Base-by-base conservation (phyloP, 2,329 filamentous ascomycete genomes). In the Elsinoe necatrix region DNA sequence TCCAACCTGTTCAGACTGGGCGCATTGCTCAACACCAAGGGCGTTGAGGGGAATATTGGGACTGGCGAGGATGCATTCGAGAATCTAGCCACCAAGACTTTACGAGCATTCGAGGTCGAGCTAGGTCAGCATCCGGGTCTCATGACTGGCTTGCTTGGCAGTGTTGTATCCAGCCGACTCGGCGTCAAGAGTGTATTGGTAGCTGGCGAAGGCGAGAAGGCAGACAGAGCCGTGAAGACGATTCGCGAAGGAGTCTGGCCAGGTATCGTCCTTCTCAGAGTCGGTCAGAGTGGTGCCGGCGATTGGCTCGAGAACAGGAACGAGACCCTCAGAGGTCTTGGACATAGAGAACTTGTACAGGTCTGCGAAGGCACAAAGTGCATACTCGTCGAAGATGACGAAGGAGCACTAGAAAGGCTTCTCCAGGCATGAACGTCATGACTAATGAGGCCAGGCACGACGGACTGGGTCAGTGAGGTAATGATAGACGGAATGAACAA, bases 111-210 rank as follows among this genome's bases (percentile, higher is more conserved):
- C 63, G 89, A 95, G 63, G 85, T 87, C 0, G 93, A 98, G 72
- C 84, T 95, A 63, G 77, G 95, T 66, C 90, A 97, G 69, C 90
- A 97, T 64, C 90, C 93, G 0, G 95, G 93, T 77, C 77, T 97
- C 1, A 97, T 95, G 71, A 85, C 88, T 0, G 87, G 87, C 3
- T 77, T 97, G 63, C 77, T 97, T 64, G 80, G 82, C 2, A 80
- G 80, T 0, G 82, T 97, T 1, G 88, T 95, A 8, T 82, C 84
- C 1, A 81, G 85, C 3, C 81, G 85, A 58, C 71, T 95, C 2
- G 90, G 90, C 0, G 79, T 84, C 1, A 79, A 79, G 55, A 79
- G 79, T 16, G 68, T 83, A 1, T 78, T 85, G 8, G 73, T 84
- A 4, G 73, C 78, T 1, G 76, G 79, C 7, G 71, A 75, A 42